A percentile compares a stretch with the other conserved stretches of the same genome.
These are phyloP conservation scores for Aureobasidium sp. DNA, from an alignment of 2,329 filamentous ascomycete species.

Conservation along the genomic window DNA sequence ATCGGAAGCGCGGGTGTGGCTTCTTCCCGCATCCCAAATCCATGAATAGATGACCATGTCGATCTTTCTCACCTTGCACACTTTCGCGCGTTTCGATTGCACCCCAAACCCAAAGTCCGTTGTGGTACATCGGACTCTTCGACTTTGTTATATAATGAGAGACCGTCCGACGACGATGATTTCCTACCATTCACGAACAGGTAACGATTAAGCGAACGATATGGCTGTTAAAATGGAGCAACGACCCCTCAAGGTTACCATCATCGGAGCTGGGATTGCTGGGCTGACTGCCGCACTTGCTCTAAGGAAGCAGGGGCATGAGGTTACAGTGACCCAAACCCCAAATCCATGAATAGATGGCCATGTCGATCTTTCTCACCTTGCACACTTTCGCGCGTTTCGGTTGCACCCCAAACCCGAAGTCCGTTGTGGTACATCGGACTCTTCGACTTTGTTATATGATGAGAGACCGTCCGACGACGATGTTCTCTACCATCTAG, in stretches of 20 bases:
- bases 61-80: neutral
- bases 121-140: too few species aligned
- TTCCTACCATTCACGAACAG: neutral
- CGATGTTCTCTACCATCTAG: neutral
- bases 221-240: conserved; percentile 4
- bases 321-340: conserved; percentile 1
- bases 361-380: neutral
- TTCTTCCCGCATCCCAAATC: neutral
- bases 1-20: conserved; percentile 2
- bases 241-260: conserved; percentile 11
- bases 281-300: conserved; percentile 14
- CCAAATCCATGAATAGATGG: neutral
- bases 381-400: neutral
- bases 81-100: neutral
- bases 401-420: neutral
- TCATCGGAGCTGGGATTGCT: conserved; percentile 15
- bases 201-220: neutral
- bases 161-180: neutral
- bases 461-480: neutral
- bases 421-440: neutral
- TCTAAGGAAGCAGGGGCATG: conserved; percentile 12
- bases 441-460: neutral
- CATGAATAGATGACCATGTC: neutral
- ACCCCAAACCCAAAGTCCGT: neutral
- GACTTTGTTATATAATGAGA: neutral